Conservation (phyloP, 768 basidiomycete species). For the Coprinopsis sp. region DNA sequence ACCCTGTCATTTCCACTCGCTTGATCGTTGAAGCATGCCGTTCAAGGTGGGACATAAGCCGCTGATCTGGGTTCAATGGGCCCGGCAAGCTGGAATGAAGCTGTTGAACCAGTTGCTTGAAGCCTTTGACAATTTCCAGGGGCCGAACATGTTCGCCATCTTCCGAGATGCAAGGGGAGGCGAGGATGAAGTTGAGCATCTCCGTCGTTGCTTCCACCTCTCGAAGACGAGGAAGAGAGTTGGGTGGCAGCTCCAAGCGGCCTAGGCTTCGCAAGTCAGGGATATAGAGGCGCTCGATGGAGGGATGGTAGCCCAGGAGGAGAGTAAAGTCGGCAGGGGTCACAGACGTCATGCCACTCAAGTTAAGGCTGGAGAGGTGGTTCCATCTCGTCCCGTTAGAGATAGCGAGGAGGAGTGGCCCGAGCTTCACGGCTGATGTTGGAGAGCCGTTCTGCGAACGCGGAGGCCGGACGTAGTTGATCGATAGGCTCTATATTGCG, state of each 20-base stretch:
- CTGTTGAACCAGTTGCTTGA: conserved; percentile 39
- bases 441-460: background rate
- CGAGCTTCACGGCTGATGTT: conserved; percentile 12
- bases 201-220: conserved; percentile 39
- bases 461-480: conserved; percentile 31
- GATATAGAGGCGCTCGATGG: conserved; percentile 52
- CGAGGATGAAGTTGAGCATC: conserved; percentile 45
- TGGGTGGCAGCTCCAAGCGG: conserved; percentile 28
- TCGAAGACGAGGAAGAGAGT: conserved; percentile 35
- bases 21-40: conserved; percentile 29
- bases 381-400: conserved; percentile 49
- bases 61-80: conserved; percentile 5
- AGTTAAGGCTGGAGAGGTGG: conserved; percentile 46
- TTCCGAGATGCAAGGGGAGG: conserved; percentile 32
- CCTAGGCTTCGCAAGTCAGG: conserved; percentile 4
- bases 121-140: conserved; percentile 51
- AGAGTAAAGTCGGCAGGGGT: conserved; percentile 37
- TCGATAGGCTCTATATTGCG: conserved; percentile 33
- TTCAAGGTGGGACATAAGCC: conserved; percentile 42
- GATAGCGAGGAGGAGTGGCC: conserved; percentile 49
- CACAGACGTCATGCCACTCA: conserved; percentile 50
- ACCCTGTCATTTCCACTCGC: conserved; percentile 50
- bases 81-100: background rate
- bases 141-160: conserved; percentile 38
- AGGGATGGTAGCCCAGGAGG: conserved; percentile 50